Evolutionary conservation across 768 basidiomycete species (phyloP).

Genomic region (Chlorophyllum brunneum): DNA sequence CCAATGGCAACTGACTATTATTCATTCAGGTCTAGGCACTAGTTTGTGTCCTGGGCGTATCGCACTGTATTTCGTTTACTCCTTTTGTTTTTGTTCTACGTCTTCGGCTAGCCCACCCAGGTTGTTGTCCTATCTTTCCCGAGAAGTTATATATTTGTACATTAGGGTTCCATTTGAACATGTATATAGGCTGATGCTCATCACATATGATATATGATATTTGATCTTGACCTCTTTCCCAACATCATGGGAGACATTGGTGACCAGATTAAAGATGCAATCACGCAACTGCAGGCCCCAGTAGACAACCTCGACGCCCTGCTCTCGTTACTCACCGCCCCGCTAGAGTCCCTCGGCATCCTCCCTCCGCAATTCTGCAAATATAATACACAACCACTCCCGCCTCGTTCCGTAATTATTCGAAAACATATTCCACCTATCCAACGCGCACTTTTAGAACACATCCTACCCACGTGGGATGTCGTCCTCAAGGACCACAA

Average conservation of each 20-base stretch:
- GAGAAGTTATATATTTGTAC: constrained; percentile 12
- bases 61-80: neutral
- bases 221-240: neutral
- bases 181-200: constrained; percentile 1
- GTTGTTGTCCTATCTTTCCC: neutral
- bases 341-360: constrained; percentile 53
- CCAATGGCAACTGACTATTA: neutral
- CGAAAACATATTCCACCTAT: constrained; percentile 46
- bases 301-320: constrained; percentile 48
- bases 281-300: constrained; percentile 41
- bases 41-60: neutral
- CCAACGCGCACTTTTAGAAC: constrained; percentile 62
- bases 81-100: neutral
- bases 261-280: constrained; percentile 32
- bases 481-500: constrained; percentile 45
- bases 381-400: constrained; percentile 38
- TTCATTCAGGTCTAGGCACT: neutral
- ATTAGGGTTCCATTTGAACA: constrained; percentile 1
- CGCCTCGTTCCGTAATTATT: constrained; percentile 27
- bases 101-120: neutral
- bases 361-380: constrained; percentile 54
- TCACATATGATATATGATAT: neutral
- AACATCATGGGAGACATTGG: constrained; percentile 10
- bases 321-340: constrained; percentile 51
- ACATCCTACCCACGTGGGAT: constrained; percentile 71